A percentile compares a stretch with the other conserved stretches of the same genome.
Conservation (phyloP, 345 rosid species). For the Eucalyptus marginata region DNA sequence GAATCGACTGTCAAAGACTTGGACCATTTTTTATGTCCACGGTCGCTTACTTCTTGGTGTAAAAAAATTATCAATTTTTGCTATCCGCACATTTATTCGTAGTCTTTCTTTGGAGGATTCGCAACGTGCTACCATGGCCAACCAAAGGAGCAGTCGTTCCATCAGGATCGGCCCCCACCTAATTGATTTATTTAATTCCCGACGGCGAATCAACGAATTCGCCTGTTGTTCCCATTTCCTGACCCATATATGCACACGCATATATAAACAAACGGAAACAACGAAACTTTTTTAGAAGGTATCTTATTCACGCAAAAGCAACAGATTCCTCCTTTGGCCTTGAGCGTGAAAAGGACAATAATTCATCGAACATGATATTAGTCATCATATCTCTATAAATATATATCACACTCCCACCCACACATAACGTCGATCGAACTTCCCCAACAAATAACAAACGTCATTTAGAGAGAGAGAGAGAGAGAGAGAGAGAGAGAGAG, state of each 20-base stretch:
- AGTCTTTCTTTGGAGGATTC: neutral
- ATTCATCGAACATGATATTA: neutral
- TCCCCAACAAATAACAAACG: neutral
- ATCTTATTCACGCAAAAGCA: neutral
- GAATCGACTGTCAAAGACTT: neutral
- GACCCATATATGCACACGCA: neutral
- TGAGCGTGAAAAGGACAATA: neutral
- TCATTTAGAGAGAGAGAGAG: neutral
- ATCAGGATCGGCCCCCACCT: neutral
- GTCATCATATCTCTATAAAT: neutral
- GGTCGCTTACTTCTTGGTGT: neutral
- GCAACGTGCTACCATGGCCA: neutral
- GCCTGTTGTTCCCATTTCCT: neutral
- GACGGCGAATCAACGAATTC: neutral
- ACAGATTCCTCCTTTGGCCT: neutral
- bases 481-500: neutral
- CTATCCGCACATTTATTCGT: neutral
- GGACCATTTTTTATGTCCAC: neutral
- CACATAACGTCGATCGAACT: neutral
- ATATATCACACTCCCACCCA: neutral
- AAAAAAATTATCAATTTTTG: too few species aligned
- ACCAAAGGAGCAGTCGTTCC: neutral
- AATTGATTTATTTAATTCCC: neutral
- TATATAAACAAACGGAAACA: neutral
- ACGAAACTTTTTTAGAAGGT: neutral